Evolutionary conservation across 2,329 filamentous ascomycete species (phyloP), one percentile per base, ranked within the genome.

Genomic region (Thelonectria blattea): DNA sequence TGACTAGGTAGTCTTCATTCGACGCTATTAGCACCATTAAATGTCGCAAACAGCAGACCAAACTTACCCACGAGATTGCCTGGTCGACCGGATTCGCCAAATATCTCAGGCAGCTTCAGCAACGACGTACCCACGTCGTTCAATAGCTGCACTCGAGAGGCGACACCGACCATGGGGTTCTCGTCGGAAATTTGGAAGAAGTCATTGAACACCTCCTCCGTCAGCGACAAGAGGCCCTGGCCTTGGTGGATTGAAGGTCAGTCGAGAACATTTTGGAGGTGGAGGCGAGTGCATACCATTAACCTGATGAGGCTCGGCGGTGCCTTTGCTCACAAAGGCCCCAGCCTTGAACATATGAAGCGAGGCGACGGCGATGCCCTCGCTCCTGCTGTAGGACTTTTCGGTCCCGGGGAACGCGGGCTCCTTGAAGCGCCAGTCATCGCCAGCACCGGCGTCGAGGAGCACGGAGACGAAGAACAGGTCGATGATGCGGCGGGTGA

Each of bases 401-500:
- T 68, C 72, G 1, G 73, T 73, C 1, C 58, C 68, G 0, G 34
- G 34, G 34, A 37, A 37, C 2, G 12, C 34, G 15, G 78, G 75
- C 66, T 84, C 82, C 1, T 68, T 72, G 56, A 76, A 85, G 0
- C 65, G 70, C 83, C 82, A 85, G 11, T 71, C 61, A 66, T 84
- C 80, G 1, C 82, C 83, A 0, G 83, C 82, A 0, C 82, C 82
- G 0, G 82, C 84, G 65, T 87, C 85, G 0, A 87, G 74, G 15
- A 87, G 75, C 1, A 87, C 85, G 0, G 85, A 86, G 3, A 87
- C 83, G 48, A 88, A 81, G 73, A 88, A 88, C 8, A 89, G 74
- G 66, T 89, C 86, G 46, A 87, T 79, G 17, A 88, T 72, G 0
- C 84, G 79, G 3, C 85, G 81, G 0, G 82, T 81, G 5, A 79